A percentile compares a stretch with the other conserved stretches of the same genome.
Evolutionary conservation across 2,329 filamentous ascomycete genomes (phyloP).

Genomic region (Claviceps africana): DNA sequence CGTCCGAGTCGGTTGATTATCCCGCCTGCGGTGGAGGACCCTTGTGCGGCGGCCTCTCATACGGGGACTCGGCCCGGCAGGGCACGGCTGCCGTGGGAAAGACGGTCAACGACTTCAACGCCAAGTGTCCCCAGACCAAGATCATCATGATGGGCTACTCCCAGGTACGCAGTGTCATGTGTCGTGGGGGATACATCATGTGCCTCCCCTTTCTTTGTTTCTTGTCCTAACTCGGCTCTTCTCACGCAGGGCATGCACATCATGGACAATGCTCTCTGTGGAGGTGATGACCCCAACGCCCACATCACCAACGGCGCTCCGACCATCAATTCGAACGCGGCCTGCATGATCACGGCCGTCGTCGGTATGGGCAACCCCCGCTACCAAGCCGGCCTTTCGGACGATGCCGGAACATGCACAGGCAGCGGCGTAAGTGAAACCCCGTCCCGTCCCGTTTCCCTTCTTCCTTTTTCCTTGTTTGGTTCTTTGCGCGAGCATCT

Average conservation of each 20-base stretch:
- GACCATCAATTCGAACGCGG: slow-evolving; percentile 29
- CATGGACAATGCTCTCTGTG: slow-evolving; percentile 49
- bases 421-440: neutral
- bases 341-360: slow-evolving; percentile 44
- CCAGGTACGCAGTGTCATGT: slow-evolving; percentile 27
- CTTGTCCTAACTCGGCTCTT: neutral
- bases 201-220: neutral
- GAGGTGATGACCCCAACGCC: slow-evolving; percentile 36
- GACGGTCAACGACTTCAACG: slow-evolving; percentile 40
- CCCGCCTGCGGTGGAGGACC: slow-evolving; percentile 49
- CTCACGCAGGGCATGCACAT: slow-evolving; percentile 42
- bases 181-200: too few relatives aligned
- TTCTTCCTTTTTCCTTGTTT: too few relatives aligned
- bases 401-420: slow-evolving; percentile 31
- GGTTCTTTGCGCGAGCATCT: too few relatives aligned
- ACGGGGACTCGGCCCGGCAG: slow-evolving; percentile 35
- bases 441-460: too few relatives aligned
- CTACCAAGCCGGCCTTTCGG: slow-evolving; percentile 38
- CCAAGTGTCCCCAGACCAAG: slow-evolving; percentile 40
- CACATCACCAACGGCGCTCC: slow-evolving; percentile 29
- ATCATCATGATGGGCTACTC: slow-evolving; percentile 50
- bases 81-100: neutral
- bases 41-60: slow-evolving; percentile 43
- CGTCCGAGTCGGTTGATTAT: slow-evolving; percentile 40
- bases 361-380: slow-evolving; percentile 54